These are phyloP conservation scores for Cicer bijugum DNA, from an alignment of 306 rosid genomes.

Conservation along the genomic window DNA sequence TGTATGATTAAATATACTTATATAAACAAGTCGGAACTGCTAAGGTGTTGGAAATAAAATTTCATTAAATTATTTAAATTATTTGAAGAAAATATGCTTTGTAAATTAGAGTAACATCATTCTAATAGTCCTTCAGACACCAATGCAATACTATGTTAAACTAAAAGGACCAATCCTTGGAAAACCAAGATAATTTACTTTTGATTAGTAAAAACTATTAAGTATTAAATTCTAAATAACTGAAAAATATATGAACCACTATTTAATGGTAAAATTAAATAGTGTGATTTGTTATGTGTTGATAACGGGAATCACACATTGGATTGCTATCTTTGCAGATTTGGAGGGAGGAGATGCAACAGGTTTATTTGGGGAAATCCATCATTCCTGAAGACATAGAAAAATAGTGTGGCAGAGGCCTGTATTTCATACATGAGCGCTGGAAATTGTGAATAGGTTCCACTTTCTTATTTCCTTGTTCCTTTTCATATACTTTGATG, in stretches of 20 bases:
- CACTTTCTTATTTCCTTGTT: constrained; percentile 1
- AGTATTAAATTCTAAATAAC: neutral
- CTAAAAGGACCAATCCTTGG: neutral
- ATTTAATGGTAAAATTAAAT: neutral
- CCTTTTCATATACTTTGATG: neutral
- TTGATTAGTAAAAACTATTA: neutral
- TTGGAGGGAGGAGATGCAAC: constrained; percentile 94
- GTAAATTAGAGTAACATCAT: constrained; percentile 4
- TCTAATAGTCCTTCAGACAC: neutral
- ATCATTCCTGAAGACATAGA: constrained; percentile 67
- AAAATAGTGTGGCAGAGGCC: constrained; percentile 47
- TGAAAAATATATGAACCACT: neutral
- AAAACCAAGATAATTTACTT: constrained; percentile 5
- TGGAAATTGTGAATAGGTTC: constrained; percentile 44
- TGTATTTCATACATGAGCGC: constrained; percentile 21
- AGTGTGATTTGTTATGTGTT: constrained; percentile 35
- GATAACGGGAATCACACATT: constrained; percentile 22
- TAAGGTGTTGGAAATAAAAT: constrained; percentile 3
- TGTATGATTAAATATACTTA: constrained; percentile 3
- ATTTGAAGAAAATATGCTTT: neutral
- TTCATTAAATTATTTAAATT: neutral
- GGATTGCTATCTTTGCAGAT: constrained; percentile 62
- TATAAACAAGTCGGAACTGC: neutral
- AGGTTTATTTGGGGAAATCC: constrained; percentile 75
- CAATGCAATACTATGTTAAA: neutral